These are phyloP conservation scores for Sporothrix protearum DNA, from an alignment of 2,329 filamentous ascomycete genomes.

Conservation along the genomic window DNA sequence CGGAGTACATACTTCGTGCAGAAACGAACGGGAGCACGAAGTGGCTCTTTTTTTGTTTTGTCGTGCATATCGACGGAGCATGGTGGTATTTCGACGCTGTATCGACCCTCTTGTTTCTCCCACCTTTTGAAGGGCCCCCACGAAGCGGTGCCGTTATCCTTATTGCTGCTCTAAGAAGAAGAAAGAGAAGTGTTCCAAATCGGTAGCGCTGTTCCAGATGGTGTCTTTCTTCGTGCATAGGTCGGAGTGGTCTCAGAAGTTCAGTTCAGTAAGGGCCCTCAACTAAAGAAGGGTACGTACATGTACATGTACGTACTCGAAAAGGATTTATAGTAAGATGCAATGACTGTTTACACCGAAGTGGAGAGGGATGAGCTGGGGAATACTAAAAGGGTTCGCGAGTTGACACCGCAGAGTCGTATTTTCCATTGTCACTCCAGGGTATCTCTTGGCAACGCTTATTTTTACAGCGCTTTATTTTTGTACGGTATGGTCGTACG, in stretches of 20 bases:
- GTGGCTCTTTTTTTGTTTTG: neutral
- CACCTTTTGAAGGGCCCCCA: neutral
- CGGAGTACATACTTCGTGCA: neutral
- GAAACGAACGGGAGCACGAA: no score
- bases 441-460: neutral
- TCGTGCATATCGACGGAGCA: neutral
- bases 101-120: neutral
- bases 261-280: no score
- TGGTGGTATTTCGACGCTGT: neutral
- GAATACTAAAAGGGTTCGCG: neutral
- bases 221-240: neutral
- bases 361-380: neutral
- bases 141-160: neutral
- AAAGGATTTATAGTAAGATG: no score
- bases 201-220: constrained; percentile 14
- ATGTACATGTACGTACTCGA: no score
- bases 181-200: neutral
- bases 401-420: neutral
- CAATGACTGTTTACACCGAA: neutral
- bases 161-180: neutral
- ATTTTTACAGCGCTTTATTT: neutral
- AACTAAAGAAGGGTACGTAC: no score
- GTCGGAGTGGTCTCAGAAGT: neutral
- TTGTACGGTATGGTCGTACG: neutral
- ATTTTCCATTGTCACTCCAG: neutral